phyloP scores from a whole-genome alignment of 2,329 filamentous ascomycete species.

The Claviceps sp. region DNA sequence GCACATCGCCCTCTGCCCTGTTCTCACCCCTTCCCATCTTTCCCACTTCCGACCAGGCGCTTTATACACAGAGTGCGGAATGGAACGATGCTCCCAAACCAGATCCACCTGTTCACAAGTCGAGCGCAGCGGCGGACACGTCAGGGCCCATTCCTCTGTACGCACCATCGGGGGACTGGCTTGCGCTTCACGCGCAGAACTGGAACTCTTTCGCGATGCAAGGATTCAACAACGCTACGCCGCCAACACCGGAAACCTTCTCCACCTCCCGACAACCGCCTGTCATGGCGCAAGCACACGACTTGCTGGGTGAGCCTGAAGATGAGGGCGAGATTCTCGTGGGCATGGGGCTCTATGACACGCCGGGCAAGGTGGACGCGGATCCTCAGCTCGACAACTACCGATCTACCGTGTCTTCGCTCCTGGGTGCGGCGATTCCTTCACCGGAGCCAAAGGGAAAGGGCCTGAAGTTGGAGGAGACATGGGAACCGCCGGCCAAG shows the following conservation, averaged over 20 bases:
- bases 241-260: slow-evolving; percentile 47
- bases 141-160: slow-evolving; percentile 19
- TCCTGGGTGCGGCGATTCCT: slow-evolving; percentile 38
- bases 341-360: slow-evolving; percentile 73
- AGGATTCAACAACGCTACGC: slow-evolving; percentile 35
- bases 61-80: slow-evolving; percentile 26
- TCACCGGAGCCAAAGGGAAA: slow-evolving; percentile 44
- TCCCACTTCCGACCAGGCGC: slow-evolving; percentile 21
- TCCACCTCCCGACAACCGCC: slow-evolving; percentile 37
- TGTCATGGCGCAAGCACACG: slow-evolving; percentile 34
- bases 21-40: slow-evolving; percentile 41
- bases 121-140: slow-evolving; percentile 9
- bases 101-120: slow-evolving; percentile 14
- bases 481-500: slow-evolving; percentile 57
- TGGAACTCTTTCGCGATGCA: slow-evolving; percentile 35
- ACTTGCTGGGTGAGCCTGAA: slow-evolving; percentile 36
- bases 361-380: slow-evolving; percentile 43
- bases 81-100: slow-evolving; percentile 23
- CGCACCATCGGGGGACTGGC: no score
- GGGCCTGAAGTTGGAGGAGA: slow-evolving; percentile 69
- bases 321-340: slow-evolving; percentile 60
- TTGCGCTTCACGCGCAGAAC: slow-evolving; percentile 9
- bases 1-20: slow-evolving; percentile 40
- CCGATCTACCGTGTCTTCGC: slow-evolving; percentile 37
- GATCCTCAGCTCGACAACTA: slow-evolving; percentile 41